A percentile compares a stretch with the other conserved stretches of the same genome.
Evolutionary conservation across 768 basidiomycete species (phyloP).

Genomic region (Macrolepiota dolichaula): DNA sequence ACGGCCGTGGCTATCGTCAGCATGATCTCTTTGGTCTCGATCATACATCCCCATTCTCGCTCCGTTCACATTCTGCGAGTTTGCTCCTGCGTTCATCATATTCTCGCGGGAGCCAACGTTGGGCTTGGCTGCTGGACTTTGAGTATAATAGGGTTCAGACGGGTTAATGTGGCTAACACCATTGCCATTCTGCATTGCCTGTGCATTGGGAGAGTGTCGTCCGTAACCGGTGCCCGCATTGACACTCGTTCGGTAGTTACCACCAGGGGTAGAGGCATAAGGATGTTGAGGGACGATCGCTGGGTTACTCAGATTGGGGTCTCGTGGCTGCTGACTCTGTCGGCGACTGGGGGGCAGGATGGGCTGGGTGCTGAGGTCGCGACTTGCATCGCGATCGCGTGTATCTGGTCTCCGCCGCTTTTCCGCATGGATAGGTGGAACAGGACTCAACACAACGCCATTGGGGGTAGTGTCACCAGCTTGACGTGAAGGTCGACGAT

Average conservation of each 20-base stretch:
- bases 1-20: slow-evolving; percentile 63
- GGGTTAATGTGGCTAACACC: slow-evolving; percentile 42
- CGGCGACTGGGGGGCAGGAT: slow-evolving; percentile 66
- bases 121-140: slow-evolving; percentile 44
- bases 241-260: slow-evolving; percentile 44
- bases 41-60: slow-evolving; percentile 67
- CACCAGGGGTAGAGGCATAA: slow-evolving; percentile 62
- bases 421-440: slow-evolving; percentile 51
- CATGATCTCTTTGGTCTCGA: slow-evolving; percentile 59
- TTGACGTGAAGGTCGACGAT: slow-evolving; percentile 44
- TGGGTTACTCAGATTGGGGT: slow-evolving; percentile 30
- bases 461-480: slow-evolving; percentile 51
- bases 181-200: slow-evolving; percentile 35
- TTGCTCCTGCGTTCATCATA: slow-evolving; percentile 43
- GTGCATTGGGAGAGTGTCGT: slow-evolving; percentile 49
- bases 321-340: slow-evolving; percentile 60
- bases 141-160: slow-evolving; percentile 71
- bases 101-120: slow-evolving; percentile 50
- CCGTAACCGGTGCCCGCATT: slow-evolving; percentile 42
- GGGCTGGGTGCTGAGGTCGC: slow-evolving; percentile 66
- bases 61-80: slow-evolving; percentile 28
- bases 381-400: slow-evolving; percentile 45
- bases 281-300: slow-evolving; percentile 62
- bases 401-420: slow-evolving; percentile 52
- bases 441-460: slow-evolving; percentile 62